Percentiles rank a stretch among this genome's conserved stretches.
Conservation (phyloP, 2,329 filamentous ascomycete species). For the Exophiala spinifera region DNA sequence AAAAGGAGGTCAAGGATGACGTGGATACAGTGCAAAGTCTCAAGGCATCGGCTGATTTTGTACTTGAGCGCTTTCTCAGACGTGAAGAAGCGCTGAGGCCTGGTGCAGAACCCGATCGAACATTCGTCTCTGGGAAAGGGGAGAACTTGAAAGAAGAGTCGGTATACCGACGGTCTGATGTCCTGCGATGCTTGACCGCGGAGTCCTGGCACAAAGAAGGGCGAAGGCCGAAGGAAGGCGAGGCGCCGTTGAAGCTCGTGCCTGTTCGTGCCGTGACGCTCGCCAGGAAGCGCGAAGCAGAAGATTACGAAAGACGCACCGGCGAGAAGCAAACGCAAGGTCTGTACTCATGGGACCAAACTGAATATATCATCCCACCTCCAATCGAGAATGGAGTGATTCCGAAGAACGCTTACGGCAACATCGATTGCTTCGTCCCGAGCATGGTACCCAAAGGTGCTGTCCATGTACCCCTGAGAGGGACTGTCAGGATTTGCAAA, state of each 20-base stretch:
- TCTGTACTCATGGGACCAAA: slow-evolving; percentile 78
- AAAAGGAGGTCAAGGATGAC: slow-evolving; percentile 69
- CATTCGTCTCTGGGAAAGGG: slow-evolving; percentile 73
- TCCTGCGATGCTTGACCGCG: slow-evolving; percentile 80
- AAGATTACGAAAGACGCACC: slow-evolving; percentile 74
- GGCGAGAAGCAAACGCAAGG: slow-evolving; percentile 85
- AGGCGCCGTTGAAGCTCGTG: slow-evolving; percentile 76
- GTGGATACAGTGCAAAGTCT: slow-evolving; percentile 84
- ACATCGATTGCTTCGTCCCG: slow-evolving; percentile 91
- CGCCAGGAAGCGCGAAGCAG: slow-evolving; percentile 81
- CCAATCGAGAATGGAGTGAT: slow-evolving; percentile 82
- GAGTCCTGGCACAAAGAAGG: slow-evolving; percentile 99
- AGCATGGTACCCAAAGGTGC: slow-evolving; percentile 89
- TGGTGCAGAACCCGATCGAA: slow-evolving; percentile 65
- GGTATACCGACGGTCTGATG: slow-evolving; percentile 74
- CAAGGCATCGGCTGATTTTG: slow-evolving; percentile 80
- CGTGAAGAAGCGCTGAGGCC: slow-evolving; percentile 84
- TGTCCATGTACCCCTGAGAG: slow-evolving; percentile 75
- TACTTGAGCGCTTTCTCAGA: slow-evolving; percentile 79
- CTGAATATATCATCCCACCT: slow-evolving; percentile 89
- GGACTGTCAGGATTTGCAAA: slow-evolving; percentile 76
- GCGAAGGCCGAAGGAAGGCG: slow-evolving; percentile 66
- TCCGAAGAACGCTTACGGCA: slow-evolving; percentile 91
- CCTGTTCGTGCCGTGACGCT: slow-evolving; percentile 88
- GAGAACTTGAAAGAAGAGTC: slow-evolving; percentile 71